Conservation (phyloP, 176 grass and related monocot genomes). For the Musa acuminata region DNA sequence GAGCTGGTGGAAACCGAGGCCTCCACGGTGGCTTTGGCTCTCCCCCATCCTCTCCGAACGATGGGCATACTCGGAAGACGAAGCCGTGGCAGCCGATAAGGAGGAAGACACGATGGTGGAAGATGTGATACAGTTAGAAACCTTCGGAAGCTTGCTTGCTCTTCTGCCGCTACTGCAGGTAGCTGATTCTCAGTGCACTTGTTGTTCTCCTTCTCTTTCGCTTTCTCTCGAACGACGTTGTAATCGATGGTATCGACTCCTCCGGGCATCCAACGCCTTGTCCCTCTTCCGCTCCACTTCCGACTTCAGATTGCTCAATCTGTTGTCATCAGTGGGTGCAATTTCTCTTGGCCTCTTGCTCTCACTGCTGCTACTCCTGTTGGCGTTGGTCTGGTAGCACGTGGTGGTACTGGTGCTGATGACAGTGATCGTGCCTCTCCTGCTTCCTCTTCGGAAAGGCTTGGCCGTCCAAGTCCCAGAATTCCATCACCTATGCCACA, state of each 20-base stretch:
- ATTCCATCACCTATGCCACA: conserved; percentile 57
- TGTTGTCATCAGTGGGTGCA: background rate
- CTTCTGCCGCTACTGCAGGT: conserved; percentile 27
- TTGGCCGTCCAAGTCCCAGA: conserved; percentile 67
- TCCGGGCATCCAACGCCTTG: conserved; percentile 83
- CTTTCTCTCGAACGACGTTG: conserved; percentile 33
- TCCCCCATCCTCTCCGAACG: conserved; percentile 9
- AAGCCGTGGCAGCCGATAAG: conserved; percentile 36
- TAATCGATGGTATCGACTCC: conserved; percentile 54
- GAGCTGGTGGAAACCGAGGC: conserved; percentile 13
- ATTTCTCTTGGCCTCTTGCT: background rate
- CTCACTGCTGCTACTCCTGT: conserved; percentile 6
- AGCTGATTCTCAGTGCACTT: background rate
- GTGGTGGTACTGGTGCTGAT: conserved; percentile 14
- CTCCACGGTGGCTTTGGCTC: background rate
- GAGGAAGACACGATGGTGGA: conserved; percentile 24
- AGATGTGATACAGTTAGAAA: conserved; percentile 5
- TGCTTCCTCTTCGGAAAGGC: conserved; percentile 30
- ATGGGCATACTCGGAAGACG: conserved; percentile 24
- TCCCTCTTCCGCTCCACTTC: conserved; percentile 29
- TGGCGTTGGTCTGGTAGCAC: conserved; percentile 12
- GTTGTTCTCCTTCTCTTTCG: conserved; percentile 18
- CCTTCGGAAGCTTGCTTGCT: conserved; percentile 20
- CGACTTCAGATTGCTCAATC: conserved; percentile 18
- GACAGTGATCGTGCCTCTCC: conserved; percentile 4